Evolutionary conservation across 2,329 filamentous ascomycete species (phyloP).

Genomic region (Claviceps lovelessii): DNA sequence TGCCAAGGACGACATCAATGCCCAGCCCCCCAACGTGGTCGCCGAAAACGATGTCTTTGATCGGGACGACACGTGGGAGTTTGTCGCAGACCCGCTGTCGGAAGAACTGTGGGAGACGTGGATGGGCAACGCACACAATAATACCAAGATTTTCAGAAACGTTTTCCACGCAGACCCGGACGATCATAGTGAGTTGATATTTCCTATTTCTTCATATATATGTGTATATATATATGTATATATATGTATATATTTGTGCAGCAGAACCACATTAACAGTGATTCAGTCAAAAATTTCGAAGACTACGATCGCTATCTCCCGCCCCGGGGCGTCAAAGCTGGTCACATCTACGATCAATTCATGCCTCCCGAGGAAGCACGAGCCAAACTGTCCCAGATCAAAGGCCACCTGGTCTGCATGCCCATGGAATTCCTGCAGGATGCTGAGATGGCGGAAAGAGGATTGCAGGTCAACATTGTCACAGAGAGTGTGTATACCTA

Average conservation of each 20-base stretch:
- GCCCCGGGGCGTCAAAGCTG: slow-evolving; percentile 56
- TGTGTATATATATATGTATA: no score
- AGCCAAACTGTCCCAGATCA: slow-evolving; percentile 61
- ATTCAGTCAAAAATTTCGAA: slow-evolving; percentile 64
- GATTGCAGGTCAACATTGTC: slow-evolving; percentile 69
- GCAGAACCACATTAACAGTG: background rate
- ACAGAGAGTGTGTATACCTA: slow-evolving; percentile 80
- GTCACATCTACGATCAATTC: slow-evolving; percentile 75
- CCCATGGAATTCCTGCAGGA: slow-evolving; percentile 76
- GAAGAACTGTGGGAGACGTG: slow-evolving; percentile 55
- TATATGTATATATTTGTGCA: background rate
- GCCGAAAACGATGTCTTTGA: slow-evolving; percentile 50
- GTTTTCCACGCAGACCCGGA: slow-evolving; percentile 83
- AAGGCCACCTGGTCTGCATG: slow-evolving; percentile 90
- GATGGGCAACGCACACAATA: slow-evolving; percentile 52
- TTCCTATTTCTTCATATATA: background rate
- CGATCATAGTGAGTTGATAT: slow-evolving; percentile 43
- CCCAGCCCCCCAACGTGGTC: slow-evolving; percentile 53
- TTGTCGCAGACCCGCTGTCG: slow-evolving; percentile 57
- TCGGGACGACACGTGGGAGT: slow-evolving; percentile 44
- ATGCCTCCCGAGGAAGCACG: slow-evolving; percentile 59
- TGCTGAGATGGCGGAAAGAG: slow-evolving; percentile 78
- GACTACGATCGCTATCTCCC: slow-evolving; percentile 75
- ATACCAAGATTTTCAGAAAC: slow-evolving; percentile 63
- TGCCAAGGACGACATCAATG: slow-evolving; percentile 53